Conservation (phyloP, 192 early-diverging fungal species). For the Coemansia sp. region DNA sequence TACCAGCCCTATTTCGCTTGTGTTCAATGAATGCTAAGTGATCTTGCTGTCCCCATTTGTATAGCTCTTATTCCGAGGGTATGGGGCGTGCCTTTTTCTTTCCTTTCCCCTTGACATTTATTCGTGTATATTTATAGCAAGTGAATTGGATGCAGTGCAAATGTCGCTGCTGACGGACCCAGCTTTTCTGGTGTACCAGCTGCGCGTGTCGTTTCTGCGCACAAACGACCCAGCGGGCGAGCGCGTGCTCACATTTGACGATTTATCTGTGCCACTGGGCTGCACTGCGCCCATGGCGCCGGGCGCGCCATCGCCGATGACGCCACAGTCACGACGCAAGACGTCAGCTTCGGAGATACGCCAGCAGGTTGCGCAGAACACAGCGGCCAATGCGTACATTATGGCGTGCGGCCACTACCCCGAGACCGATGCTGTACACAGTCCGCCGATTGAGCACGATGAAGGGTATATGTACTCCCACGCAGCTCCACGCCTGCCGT, state of each 20-base stretch:
- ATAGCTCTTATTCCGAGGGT: not conserved
- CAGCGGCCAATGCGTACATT: slow-evolving; percentile 52
- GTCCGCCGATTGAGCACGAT: slow-evolving; percentile 33
- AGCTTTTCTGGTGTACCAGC: slow-evolving; percentile 71
- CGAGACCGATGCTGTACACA: slow-evolving; percentile 41
- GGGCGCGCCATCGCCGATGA: slow-evolving; percentile 27
- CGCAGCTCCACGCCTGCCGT: slow-evolving; percentile 19
- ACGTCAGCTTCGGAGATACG: slow-evolving; percentile 49
- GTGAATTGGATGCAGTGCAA: too few relatives aligned
- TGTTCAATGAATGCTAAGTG: not conserved
- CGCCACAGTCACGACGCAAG: slow-evolving; percentile 30
- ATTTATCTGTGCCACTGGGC: slow-evolving; percentile 34
- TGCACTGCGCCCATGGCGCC: slow-evolving; percentile 2
- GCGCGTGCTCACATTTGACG: slow-evolving; percentile 69
- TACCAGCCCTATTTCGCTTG: not conserved
- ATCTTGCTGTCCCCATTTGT: not conserved
- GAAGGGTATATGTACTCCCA: slow-evolving; percentile 33
- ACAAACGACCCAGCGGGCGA: slow-evolving; percentile 70
- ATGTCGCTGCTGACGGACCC: slow-evolving; percentile 61
- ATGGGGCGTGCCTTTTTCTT: not conserved
- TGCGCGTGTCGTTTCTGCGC: slow-evolving; percentile 72
- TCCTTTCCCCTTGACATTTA: not conserved
- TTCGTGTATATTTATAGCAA: not conserved
- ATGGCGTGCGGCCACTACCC: slow-evolving; percentile 46
- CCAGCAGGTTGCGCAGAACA: slow-evolving; percentile 42